These are phyloP conservation scores for Wickerhamomyces sp. DNA, from an alignment of 1,139 yeast species.

Conservation along the genomic window DNA sequence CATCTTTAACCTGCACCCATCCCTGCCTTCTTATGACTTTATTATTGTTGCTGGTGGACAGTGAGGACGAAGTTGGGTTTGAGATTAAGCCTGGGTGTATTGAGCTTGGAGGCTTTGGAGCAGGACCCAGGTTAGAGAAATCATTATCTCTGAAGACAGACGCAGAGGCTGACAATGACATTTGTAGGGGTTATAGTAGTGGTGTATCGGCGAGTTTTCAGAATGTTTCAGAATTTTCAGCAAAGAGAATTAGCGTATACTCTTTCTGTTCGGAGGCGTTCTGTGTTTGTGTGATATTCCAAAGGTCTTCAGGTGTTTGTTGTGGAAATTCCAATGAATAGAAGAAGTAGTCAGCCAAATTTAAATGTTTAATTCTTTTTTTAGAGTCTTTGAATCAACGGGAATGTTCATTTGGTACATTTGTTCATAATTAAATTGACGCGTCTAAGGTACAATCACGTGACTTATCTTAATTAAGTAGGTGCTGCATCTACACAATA, in stretches of 20 bases:
- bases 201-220: too few relatives aligned
- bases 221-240: neutral
- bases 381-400: neutral
- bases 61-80: conserved; percentile 26
- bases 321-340: neutral
- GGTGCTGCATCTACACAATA: neutral
- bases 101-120: conserved; percentile 36
- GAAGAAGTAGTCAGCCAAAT: neutral
- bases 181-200: conserved; percentile 11
- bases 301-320: neutral
- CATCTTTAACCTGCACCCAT: conserved; percentile 91
- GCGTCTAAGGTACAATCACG: conserved; percentile 1
- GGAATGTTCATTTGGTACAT: neutral
- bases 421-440: neutral
- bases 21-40: conserved; percentile 42
- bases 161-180: conserved; percentile 42
- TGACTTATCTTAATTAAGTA: neutral
- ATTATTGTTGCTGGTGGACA: conserved; percentile 21
- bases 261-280: neutral
- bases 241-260: too few relatives aligned
- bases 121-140: conserved; percentile 39
- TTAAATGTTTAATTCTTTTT: too few relatives aligned
- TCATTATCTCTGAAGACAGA: conserved; percentile 39
- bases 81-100: conserved; percentile 14
- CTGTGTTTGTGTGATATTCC: neutral